Evolutionary conservation across 148 eudicot genomes (phyloP), one percentile per base, ranked within the genome.

Genomic region (Bassia scoparia): DNA sequence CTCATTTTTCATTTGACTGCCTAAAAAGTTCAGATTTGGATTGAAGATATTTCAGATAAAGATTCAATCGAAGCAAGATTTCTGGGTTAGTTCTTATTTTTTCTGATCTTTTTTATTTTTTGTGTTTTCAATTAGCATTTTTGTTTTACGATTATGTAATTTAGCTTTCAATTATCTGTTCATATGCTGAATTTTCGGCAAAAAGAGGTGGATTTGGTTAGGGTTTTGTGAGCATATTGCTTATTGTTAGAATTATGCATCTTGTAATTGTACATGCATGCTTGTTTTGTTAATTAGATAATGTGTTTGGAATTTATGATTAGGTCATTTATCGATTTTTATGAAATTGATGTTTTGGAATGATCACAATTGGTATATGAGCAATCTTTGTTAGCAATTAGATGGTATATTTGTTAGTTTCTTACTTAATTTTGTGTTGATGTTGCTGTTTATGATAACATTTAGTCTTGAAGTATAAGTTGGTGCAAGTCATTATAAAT

Each of bases 181-280:
- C n/a, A n/a, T n/a, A n/a, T n/a, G n/a, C n/a, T n/a, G n/a, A n/a
- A n/a, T n/a, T n/a, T n/a, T n/a, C n/a, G n/a, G n/a, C n/a, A n/a
- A n/a, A n/a, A n/a, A n/a, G n/a, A n/a, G 69, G 24, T 1, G 62
- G 52, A 29, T 79, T 73, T 27, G 64, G 60, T 73, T 73, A 73
- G 77, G 73, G 81, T 73, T 73, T 73, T 74, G 81, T 37, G 66
- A 49, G 15, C 69, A 2, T n/a, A 50, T 78, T 73, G 53, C 23
- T 55, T 23, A 6, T 23, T 48, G 8, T 31, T 48, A 3, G 24
- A 52, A 52, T 41, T 41, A 26, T 62, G 23, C 29, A 15, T 56
- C 71, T 8, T 50, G 24, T 68, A 24, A 52, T 61, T 38, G 30
- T 46, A 53, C 0, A 29, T 68, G 69, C 69, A 37, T 61, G 6